Evolutionary conservation across 2,329 filamentous ascomycete genomes (phyloP), one percentile per base, ranked within the genome.

Genomic region (Teratosphaeria destructans): DNA sequence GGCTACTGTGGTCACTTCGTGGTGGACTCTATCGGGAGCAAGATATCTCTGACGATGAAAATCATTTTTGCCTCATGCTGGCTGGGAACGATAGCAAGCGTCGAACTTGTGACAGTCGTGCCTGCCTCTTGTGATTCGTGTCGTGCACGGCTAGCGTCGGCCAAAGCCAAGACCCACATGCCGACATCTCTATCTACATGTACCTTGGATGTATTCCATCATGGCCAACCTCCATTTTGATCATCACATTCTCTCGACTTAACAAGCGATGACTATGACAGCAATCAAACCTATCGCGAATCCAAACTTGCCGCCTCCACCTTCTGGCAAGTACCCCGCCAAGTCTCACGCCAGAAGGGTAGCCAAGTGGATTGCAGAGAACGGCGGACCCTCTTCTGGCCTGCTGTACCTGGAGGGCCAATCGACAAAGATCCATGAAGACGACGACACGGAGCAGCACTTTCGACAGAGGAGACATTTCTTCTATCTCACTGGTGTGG

Each of bases 401-500:
- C 80, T 93, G 19, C 81, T 99, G 60, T 99, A 96, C 72, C 81
- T 97, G 54, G 93, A 97, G 78, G 88, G 86, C 58, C 88, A 92
- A 70, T 85, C 87, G 73, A 90, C 86, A 63, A 85, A 83, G 71
- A 79, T 96, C 74, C 83, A 89, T 54, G 93, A 97, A 76, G 93
- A 99, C 73, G 93, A 90, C 70, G 94, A 97, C 74, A 85, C 89
- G 70, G 81, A 86, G 7, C 83, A 85, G 68, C 90, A 85, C 27
- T 96, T 96, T 74, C 83, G 90, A 55, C 68, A 71, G 58, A 63
- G 69, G 63, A 87, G 94, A 60, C 89, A 85, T 74, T 99, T 99
- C 78, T 96, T 88, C 82, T 99, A 99, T 75, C 81, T 99, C 47
- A 94, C 90, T 32, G 94, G 94, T 67, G 95, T 86, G 70, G 82